Evolutionary conservation across 768 basidiomycete genomes (phyloP), one percentile per base, ranked within the genome.

Genomic region (Suillus weaverae): DNA sequence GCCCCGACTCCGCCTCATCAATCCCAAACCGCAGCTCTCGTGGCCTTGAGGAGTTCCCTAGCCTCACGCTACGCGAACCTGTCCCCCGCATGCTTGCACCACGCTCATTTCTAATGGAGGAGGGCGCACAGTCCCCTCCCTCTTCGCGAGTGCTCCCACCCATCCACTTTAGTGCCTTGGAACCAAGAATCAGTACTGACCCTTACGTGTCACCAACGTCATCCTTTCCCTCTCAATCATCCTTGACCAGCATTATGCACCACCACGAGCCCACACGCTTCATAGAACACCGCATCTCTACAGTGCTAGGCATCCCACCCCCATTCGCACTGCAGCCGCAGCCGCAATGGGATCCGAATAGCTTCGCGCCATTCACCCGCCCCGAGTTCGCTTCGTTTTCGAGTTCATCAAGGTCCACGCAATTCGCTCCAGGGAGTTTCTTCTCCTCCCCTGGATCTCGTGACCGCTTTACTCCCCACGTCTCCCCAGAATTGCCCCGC

Each of bases 271-370:
- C 75, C 36, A 67, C 74, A 35, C 73, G 67, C 56, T 64, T 68
- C 11, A 54, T 63, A 39, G 70, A 70, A n/a, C 66, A 55, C 36
- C 46, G 56, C 43, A 70, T 60, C 13, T 44, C 69, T 33, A 30
- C 48, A 26, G 50, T 39, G 22, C 67, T 66, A 22, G 67, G 63
- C 61, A 72, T 84, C 44, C 77, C 83, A 0, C 82, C 89, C 18
- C 90, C 89, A 3, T 89, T 86, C 70, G 84, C 87, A 11, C 77
- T 91, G 4, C 86, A 90, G 71, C 90, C 89, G 3, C 78, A 77
- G 61, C 89, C 89, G 1, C 88, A 85, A 60, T 90, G 89, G 89
- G 85, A 88, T 63, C 78, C 76, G 48, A 73, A 77, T 3, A 70
- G 79, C 0, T 83, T 81, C 71, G 64, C 72, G 32, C 72, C 81